phyloP scores from a whole-genome alignment of 768 basidiomycete genomes.

The Kwoniella dejecticola region DNA sequence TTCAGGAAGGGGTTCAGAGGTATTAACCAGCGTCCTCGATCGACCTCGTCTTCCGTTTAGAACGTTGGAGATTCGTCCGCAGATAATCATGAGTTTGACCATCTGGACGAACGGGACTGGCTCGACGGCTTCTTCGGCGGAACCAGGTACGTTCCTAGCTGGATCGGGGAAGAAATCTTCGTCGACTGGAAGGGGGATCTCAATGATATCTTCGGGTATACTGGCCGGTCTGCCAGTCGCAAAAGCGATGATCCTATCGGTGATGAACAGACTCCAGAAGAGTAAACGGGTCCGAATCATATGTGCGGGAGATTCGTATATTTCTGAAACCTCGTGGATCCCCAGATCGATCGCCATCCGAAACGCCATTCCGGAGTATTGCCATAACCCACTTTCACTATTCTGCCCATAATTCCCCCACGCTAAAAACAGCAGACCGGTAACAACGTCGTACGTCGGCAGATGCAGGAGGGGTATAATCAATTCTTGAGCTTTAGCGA shows the following conservation, averaged over 20 bases:
- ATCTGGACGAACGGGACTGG: slow-evolving; percentile 51
- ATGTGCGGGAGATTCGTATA: slow-evolving; percentile 52
- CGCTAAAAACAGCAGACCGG: slow-evolving; percentile 46
- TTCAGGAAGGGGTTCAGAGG: slow-evolving; percentile 39
- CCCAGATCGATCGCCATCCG: slow-evolving; percentile 52
- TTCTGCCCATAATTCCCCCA: slow-evolving; percentile 52
- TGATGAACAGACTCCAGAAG: slow-evolving; percentile 51
- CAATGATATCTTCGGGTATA: slow-evolving; percentile 52
- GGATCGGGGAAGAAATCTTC: slow-evolving; percentile 52
- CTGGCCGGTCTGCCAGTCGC: slow-evolving; percentile 37
- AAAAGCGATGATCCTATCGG: slow-evolving; percentile 52
- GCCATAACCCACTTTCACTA: slow-evolving; percentile 51
- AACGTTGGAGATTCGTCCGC: slow-evolving; percentile 50
- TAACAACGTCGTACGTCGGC: slow-evolving; percentile 48
- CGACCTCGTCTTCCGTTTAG: slow-evolving; percentile 50
- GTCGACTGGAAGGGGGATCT: slow-evolving; percentile 50
- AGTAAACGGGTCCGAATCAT: slow-evolving; percentile 44
- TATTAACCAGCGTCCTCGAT: slow-evolving; percentile 41
- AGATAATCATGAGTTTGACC: slow-evolving; percentile 53
- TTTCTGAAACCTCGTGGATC: slow-evolving; percentile 46
- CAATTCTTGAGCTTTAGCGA: slow-evolving; percentile 52
- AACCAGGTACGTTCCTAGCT: slow-evolving; percentile 32
- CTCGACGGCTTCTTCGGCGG: slow-evolving; percentile 31
- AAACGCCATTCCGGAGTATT: slow-evolving; percentile 49
- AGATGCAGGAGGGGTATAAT: slow-evolving; percentile 50